Conservation (phyloP, 768 basidiomycete genomes). For the Fomitopsis pulvina region DNA sequence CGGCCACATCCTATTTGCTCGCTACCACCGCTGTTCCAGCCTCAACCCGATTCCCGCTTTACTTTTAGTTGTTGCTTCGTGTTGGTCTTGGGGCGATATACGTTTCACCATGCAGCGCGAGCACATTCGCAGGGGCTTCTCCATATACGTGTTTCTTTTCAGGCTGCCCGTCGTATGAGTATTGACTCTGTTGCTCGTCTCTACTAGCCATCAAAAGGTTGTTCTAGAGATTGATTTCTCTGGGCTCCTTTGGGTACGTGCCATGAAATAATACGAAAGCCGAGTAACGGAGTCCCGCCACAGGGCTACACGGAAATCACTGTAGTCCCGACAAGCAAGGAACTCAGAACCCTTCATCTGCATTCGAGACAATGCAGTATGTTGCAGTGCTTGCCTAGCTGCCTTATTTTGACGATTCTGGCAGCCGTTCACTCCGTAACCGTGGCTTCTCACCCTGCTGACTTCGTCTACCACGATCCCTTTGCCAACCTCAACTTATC, state of each 20-base stretch:
- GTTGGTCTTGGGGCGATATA: conserved; percentile 2
- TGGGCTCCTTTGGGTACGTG: conserved; percentile 73
- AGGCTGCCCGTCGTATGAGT: conserved; percentile 16
- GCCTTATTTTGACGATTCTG: conserved; percentile 1
- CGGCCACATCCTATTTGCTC: neutral
- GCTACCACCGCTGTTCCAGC: conserved; percentile 1
- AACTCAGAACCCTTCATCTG: conserved; percentile 78
- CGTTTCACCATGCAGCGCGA: conserved; percentile 61
- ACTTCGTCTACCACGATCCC: conserved; percentile 75
- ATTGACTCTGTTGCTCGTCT: conserved; percentile 46
- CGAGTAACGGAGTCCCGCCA: conserved; percentile 5
- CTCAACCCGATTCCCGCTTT: neutral
- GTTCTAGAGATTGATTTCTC: conserved; percentile 91
- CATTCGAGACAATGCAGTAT: conserved; percentile 85
- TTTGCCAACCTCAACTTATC: conserved; percentile 57
- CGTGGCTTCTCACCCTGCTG: conserved; percentile 64
- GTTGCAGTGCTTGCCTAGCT: conserved; percentile 22
- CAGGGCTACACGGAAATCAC: conserved; percentile 95
- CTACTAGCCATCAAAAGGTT: conserved; percentile 94
- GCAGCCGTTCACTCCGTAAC: conserved; percentile 69
- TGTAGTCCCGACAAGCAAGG: conserved; percentile 70
- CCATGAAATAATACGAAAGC: neutral
- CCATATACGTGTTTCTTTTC: conserved; percentile 67
- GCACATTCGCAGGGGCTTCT: conserved; percentile 74
- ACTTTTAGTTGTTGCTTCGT: conserved; percentile 5